Evolutionary conservation across 768 basidiomycete species (phyloP), one percentile per base, ranked within the genome.

Genomic region (Sarcomyxa edulis): DNA sequence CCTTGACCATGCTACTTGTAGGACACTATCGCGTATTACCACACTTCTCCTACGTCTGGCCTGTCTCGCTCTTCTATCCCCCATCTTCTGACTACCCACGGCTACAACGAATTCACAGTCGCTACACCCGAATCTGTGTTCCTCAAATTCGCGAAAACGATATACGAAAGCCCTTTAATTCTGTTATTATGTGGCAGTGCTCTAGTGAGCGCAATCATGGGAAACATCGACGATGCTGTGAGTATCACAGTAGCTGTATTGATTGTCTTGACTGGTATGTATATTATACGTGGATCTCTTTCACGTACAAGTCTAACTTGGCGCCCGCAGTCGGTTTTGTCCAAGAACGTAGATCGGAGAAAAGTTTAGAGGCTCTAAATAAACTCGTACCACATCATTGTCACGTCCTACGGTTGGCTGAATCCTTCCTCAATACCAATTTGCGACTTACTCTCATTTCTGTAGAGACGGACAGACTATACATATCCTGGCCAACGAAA

Each of bases 361-460:
- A 96, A 62, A 91, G 88, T 43, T 68, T 98, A 19, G 92, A 96
- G 60, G 91, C 94, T 0, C 69, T 98, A 23, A 96, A 93, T 66
- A 96, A 94, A 60, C 84, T 98, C 28, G 94, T 98, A 15, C 94
- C 94, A 0, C 94, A 98, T 58, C 91, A 95, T 56, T 95, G 92
- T 55, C 91, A 94, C 54, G 81, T 96, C 44, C 70, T 87, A 38
- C 85, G 93, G 62, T 68, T 32, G 23, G 57, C 49, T 16, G n/a
- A 12, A 37, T 27, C 39, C 32, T 14, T 34, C 62, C 68, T 43
- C 15, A 43, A 12, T 12, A 33, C 23, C 15, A 26, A 35, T 25
- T 21, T 39, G 12, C 34, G 4, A 37, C 14, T 27, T 31, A 20
- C 41, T 46, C 59, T 47, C 36, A 11, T n/a, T 32, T 28, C 20